Percentiles rank a stretch among this genome's conserved stretches.
Conservation (phyloP, 768 basidiomycete species). For the Dentipellis sp. region DNA sequence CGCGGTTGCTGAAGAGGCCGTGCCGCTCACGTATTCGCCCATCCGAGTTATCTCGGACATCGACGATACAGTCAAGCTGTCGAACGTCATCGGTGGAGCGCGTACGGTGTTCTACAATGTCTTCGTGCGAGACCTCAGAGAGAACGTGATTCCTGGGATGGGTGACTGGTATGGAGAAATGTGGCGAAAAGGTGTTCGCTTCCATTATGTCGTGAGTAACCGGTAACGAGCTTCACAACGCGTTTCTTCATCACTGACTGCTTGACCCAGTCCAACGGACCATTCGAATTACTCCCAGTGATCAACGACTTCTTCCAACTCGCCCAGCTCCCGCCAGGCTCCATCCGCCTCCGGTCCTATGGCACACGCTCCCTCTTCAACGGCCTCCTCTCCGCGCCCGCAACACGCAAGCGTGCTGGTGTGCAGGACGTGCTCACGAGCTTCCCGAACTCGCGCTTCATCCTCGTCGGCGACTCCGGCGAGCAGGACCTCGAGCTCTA, state of each 20-base stretch:
- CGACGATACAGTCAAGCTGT: conserved; percentile 85
- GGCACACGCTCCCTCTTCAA: conserved; percentile 77
- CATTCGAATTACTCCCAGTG: conserved; percentile 75
- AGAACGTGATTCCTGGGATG: conserved; percentile 78
- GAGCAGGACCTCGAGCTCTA: conserved; percentile 96
- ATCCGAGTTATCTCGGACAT: conserved; percentile 87
- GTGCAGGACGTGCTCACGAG: conserved; percentile 70
- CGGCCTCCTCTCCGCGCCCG: conserved; percentile 74
- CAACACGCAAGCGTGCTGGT: conserved; percentile 72
- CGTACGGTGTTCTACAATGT: conserved; percentile 83
- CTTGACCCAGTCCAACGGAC: conserved; percentile 66
- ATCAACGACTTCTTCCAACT: conserved; percentile 2
- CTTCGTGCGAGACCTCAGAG: conserved; percentile 77
- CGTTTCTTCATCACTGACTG: not conserved
- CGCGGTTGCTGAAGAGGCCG: conserved; percentile 14
- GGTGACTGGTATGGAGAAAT: conserved; percentile 65
- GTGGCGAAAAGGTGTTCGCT: conserved; percentile 64
- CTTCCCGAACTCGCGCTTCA: conserved; percentile 67
- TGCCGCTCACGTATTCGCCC: conserved; percentile 47
- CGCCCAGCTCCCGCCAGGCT: conserved; percentile 33
- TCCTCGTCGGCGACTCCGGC: conserved; percentile 87
- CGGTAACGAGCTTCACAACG: not conserved
- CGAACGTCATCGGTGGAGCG: conserved; percentile 72
- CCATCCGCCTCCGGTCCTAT: conserved; percentile 78
- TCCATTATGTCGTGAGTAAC: conserved; percentile 79